These are phyloP conservation scores for Ailanthus altissimus DNA, from an alignment of 345 rosid genomes.

Conservation along the genomic window DNA sequence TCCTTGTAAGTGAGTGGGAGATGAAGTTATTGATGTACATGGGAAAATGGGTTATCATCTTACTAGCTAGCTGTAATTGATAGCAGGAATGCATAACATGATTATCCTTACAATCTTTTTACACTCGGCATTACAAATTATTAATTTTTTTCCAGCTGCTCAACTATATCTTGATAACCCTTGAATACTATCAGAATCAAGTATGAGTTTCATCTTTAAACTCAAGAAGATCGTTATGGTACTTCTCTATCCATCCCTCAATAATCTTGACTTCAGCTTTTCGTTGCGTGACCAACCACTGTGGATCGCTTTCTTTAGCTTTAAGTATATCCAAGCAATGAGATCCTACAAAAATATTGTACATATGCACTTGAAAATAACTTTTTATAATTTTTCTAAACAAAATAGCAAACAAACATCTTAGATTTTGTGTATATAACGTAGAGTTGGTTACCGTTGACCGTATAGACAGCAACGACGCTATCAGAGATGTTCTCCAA, in stretches of 20 bases:
- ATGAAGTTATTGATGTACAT: not conserved
- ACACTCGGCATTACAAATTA: not conserved
- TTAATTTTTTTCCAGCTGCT: not conserved
- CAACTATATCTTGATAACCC: not conserved
- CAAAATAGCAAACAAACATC: not conserved
- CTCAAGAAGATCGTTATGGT: constrained; percentile 25
- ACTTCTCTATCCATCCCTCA: constrained; percentile 36
- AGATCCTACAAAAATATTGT: constrained; percentile 29
- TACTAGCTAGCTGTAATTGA: not conserved
- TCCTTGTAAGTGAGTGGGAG: constrained; percentile 7
- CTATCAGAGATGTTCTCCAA: constrained; percentile 48
- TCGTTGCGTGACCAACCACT: constrained; percentile 42
- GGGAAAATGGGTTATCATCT: not conserved
- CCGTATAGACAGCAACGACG: constrained; percentile 34
- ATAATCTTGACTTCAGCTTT: constrained; percentile 35
- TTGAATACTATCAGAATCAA: constrained; percentile 8
- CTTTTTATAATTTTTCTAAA: not conserved
- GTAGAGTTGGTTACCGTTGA: constrained; percentile 30
- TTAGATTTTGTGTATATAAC: too few relatives aligned
- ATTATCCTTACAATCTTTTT: too few relatives aligned
- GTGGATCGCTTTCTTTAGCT: constrained; percentile 28
- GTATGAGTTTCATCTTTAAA: constrained; percentile 9
- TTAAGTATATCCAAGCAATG: constrained; percentile 43
- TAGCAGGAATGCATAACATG: not conserved
- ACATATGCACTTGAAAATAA: not conserved